Evolutionary conservation across 768 basidiomycete species (phyloP).

Genomic region (Mycena kentingensis): DNA sequence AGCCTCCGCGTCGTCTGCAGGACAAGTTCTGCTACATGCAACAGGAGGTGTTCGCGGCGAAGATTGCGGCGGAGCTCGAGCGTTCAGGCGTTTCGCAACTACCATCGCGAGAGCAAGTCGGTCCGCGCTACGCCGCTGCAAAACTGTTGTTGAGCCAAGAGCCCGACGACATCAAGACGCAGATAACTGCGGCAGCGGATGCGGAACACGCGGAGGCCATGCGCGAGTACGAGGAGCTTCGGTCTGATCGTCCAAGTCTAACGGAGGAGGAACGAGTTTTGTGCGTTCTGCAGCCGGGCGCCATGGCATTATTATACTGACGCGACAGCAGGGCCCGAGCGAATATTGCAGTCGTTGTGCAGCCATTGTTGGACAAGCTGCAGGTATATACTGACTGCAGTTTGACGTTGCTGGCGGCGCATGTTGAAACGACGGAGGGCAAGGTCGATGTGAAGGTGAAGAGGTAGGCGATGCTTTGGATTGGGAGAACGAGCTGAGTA

Average conservation of each 20-base stretch:
- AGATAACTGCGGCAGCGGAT: background rate
- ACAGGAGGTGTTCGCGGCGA: background rate
- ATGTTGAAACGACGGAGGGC: background rate
- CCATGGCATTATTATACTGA: background rate
- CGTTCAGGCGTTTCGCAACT: background rate
- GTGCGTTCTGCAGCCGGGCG: background rate
- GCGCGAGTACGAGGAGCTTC: background rate
- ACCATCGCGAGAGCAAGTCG: background rate
- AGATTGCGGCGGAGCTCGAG: background rate
- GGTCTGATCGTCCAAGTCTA: background rate
- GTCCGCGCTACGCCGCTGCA: background rate
- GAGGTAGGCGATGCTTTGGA: background rate
- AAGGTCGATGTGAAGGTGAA: background rate
- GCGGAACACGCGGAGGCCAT: background rate
- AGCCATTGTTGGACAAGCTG: background rate
- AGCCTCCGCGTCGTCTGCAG: background rate
- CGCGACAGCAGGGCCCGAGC: background rate
- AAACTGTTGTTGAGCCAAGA: background rate
- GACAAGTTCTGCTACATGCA: background rate
- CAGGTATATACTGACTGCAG: background rate
- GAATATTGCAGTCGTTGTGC: background rate
- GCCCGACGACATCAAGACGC: background rate
- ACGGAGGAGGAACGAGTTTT: background rate
- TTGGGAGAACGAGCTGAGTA: background rate
- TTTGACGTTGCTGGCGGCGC: background rate